Evolutionary conservation across 345 rosid species (phyloP).

Genomic region (Barbarea vulgaris): DNA sequence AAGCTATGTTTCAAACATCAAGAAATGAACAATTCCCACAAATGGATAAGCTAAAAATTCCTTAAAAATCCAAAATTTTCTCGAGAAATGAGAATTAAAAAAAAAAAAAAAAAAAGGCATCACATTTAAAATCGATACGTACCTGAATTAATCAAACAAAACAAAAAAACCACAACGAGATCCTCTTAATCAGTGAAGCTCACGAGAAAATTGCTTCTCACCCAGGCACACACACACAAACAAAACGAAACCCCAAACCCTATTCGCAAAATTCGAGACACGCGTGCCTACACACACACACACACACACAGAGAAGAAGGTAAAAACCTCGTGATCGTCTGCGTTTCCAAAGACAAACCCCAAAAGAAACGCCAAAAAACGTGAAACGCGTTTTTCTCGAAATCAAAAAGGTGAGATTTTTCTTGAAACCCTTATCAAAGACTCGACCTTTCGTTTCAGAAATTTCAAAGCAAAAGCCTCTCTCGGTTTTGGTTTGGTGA

Average conservation of each 20-base stretch:
- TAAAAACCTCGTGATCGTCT: conserved; percentile 40
- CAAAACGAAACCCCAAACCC: conserved; percentile 8
- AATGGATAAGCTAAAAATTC: neutral
- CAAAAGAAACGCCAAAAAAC: conserved; percentile 15
- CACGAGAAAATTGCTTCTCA: conserved; percentile 36
- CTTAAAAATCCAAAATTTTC: neutral
- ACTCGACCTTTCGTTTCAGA: neutral
- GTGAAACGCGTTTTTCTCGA: conserved; percentile 13
- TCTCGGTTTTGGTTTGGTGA: conserved; percentile 22
- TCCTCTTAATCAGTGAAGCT: conserved; percentile 16
- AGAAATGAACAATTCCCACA: conserved; percentile 1
- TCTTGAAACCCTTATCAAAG: neutral
- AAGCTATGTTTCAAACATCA: neutral
- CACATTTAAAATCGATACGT: conserved; percentile 12
- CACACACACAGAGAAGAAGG: neutral
- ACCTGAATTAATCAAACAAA: conserved; percentile 40
- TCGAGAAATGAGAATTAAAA: neutral
- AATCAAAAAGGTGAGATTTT: neutral
- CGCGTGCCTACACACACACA: neutral
- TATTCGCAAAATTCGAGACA: neutral
- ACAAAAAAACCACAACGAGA: conserved; percentile 13
- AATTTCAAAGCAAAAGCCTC: conserved; percentile 19
- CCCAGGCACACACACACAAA: neutral
- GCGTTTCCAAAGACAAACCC: conserved; percentile 2
- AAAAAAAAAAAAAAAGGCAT: neutral